These are phyloP conservation scores for Immersiporthe knoxdaviesiana DNA, from an alignment of 2,329 filamentous ascomycete species.

Conservation along the genomic window DNA sequence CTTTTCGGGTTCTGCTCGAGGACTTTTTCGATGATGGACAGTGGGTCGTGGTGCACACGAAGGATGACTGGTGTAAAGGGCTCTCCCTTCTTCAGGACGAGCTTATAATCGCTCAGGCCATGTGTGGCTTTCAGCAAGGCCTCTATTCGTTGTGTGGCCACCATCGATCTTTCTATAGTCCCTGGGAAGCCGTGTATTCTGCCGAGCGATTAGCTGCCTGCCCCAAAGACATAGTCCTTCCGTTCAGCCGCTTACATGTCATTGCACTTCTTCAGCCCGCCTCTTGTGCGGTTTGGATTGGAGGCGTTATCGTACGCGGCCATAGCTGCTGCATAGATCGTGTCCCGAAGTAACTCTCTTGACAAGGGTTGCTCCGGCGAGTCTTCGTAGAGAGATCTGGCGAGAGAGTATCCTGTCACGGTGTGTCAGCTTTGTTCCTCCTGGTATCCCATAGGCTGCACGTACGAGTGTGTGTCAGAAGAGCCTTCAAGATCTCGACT, in stretches of 20 bases:
- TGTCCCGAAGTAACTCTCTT: slow-evolving; percentile 56
- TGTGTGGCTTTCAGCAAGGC: slow-evolving; percentile 75
- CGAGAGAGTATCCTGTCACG: slow-evolving; percentile 61
- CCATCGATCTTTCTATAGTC: slow-evolving; percentile 56
- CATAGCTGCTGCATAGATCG: slow-evolving; percentile 66
- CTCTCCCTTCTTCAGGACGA: slow-evolving; percentile 78
- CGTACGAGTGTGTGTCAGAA: slow-evolving; percentile 66
- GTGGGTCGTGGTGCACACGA: slow-evolving; percentile 74
- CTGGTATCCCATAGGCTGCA: slow-evolving; percentile 19
- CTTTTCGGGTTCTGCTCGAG: slow-evolving; percentile 75
- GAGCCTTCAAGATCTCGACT: slow-evolving; percentile 69
- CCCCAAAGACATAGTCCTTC: slow-evolving; percentile 17
- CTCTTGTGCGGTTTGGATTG: slow-evolving; percentile 76
- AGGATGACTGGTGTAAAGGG: slow-evolving; percentile 79
- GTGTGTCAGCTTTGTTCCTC: slow-evolving; percentile 31
- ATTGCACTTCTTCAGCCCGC: slow-evolving; percentile 76
- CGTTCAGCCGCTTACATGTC: slow-evolving; percentile 62
- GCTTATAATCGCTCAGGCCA: slow-evolving; percentile 72
- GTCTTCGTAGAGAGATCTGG: slow-evolving; percentile 63
- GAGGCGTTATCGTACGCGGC: slow-evolving; percentile 79
- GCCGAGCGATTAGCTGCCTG: neutral
- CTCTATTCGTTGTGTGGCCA: slow-evolving; percentile 58
- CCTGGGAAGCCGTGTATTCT: slow-evolving; percentile 68
- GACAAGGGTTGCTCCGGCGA: slow-evolving; percentile 53
- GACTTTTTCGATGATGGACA: slow-evolving; percentile 72